Evolutionary conservation across 192 early-diverging fungal genomes (phyloP).

Genomic region (Paraglomus brasilianum): DNA sequence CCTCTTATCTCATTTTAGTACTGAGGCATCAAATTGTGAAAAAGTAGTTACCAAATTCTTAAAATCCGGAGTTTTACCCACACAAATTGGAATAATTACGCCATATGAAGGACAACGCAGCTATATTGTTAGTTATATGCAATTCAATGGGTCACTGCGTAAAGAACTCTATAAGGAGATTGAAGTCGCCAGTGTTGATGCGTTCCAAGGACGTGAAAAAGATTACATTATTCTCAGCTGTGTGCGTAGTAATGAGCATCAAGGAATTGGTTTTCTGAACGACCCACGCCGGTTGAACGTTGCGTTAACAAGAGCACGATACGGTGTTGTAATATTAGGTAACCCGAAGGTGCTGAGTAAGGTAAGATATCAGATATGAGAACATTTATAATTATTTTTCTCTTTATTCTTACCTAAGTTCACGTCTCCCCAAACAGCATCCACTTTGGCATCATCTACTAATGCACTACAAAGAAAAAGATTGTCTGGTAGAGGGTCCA

Average conservation of each 20-base stretch:
- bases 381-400: not conserved
- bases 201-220: slow-evolving; percentile 99
- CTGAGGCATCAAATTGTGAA: slow-evolving; percentile 95
- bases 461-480: slow-evolving; percentile 86
- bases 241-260: slow-evolving; percentile 96
- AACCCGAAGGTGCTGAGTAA: slow-evolving; percentile 93
- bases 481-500: slow-evolving; percentile 90
- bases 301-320: slow-evolving; percentile 87
- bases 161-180: slow-evolving; percentile 98
- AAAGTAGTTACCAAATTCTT: slow-evolving; percentile 95
- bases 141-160: slow-evolving; percentile 83
- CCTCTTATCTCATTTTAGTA: slow-evolving; percentile 31
- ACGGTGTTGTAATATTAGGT: slow-evolving; percentile 90
- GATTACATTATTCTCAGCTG: slow-evolving; percentile 98
- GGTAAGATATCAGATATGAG: slow-evolving; percentile 34
- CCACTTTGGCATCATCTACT: slow-evolving; percentile 96
- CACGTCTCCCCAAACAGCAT: slow-evolving; percentile 46
- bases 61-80: slow-evolving; percentile 78
- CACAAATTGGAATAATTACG: slow-evolving; percentile 97
- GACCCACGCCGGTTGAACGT: slow-evolving; percentile 92
- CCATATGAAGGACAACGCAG: slow-evolving; percentile 99
- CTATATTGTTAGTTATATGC: slow-evolving; percentile 95
- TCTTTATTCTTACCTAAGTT: not conserved
- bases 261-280: slow-evolving; percentile 91
- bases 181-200: slow-evolving; percentile 97